Percentiles rank a stretch among this genome's conserved stretches.
These are phyloP conservation scores for Spergularia bocconei DNA, from an alignment of 148 eudicot genomes.

Conservation along the genomic window DNA sequence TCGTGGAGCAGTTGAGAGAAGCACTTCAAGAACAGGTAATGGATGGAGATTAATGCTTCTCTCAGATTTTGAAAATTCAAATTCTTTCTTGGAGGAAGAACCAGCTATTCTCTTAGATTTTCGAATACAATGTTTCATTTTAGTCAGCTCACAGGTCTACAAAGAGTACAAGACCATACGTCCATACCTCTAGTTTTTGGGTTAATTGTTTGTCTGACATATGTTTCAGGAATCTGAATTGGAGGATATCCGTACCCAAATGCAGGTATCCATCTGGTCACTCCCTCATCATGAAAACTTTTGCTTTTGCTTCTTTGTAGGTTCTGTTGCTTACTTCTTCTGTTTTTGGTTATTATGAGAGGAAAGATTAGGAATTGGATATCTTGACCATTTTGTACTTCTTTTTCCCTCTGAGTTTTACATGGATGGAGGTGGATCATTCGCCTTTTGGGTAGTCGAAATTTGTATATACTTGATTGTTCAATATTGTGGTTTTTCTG, in stretches of 20 bases:
- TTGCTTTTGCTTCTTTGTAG: conserved; percentile 11
- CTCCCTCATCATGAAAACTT: background rate
- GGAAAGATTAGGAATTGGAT: background rate
- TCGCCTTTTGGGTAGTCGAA: background rate
- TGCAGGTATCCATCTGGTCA: conserved; percentile 55
- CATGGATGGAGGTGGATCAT: background rate
- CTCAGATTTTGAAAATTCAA: conserved; percentile 2
- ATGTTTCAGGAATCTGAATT: conserved; percentile 75
- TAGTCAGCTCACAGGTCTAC: background rate
- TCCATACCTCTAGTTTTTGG: background rate
- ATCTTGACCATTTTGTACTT: background rate
- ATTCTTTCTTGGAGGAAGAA: background rate
- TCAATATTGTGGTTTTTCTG: background rate
- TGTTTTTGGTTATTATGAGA: background rate
- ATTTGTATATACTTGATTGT: background rate
- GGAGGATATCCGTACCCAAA: conserved; percentile 83
- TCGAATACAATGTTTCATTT: background rate
- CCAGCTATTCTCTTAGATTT: conserved; percentile 10
- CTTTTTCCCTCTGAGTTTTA: background rate
- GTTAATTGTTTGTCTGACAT: conserved; percentile 8
- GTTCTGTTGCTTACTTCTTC: background rate
- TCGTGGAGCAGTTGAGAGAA: conserved; percentile 74
- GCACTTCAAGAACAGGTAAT: conserved; percentile 83
- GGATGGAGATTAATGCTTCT: background rate
- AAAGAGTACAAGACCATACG: background rate